Evolutionary conservation across 1,139 yeast genomes (phyloP), one percentile per base, ranked within the genome.

Genomic region (Saccharomycopsis hybrid): DNA sequence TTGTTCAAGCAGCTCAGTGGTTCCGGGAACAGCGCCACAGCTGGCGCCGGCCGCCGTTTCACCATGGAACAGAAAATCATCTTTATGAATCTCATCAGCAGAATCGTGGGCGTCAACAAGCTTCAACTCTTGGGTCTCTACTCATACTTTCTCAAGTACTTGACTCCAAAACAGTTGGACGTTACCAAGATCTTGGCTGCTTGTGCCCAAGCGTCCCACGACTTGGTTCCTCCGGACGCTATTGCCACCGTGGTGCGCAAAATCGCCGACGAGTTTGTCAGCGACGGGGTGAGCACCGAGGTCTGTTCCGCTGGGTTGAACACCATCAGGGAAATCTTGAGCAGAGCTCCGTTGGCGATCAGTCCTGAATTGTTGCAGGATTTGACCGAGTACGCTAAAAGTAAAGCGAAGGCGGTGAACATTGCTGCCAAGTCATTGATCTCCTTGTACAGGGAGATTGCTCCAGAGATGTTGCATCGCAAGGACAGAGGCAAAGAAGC

Each of bases 111-210:
- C 68, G 83, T 95, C 2, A 98, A 92, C 69, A 94, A 92, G 70
- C 75, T 92, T 62, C 85, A 90, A 1, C 85, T 92, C 2, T 73
- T 94, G 58, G 97, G 97, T 3, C 72, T 92, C 43, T 92, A 92
- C 68, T 83, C 97, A 1, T 89, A 79, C 63, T 82, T 92, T 68
- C 70, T 89, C 64, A 89, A 88, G 62, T 92, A 86, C 63, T 73
- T 92, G 60, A 90, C 96, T 1, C 97, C 98, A 45, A 90, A 90
- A 65, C 97, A 92, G 68, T 74, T 81, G 53, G 86, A 90, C 60
- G 98, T 92, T 45, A 94, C 99, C 1, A 95, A 89, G 67, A 82
- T 92, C 56, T 78, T 92, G 86, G 97, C 98, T 9, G 96, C 97
- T 3, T 76, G 87, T 47, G 99, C 97, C 0, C 98, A 94, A 69